Evolutionary conservation across 768 basidiomycete species (phyloP), one percentile per base, ranked within the genome.

Genomic region (Russula griseocarnosa): DNA sequence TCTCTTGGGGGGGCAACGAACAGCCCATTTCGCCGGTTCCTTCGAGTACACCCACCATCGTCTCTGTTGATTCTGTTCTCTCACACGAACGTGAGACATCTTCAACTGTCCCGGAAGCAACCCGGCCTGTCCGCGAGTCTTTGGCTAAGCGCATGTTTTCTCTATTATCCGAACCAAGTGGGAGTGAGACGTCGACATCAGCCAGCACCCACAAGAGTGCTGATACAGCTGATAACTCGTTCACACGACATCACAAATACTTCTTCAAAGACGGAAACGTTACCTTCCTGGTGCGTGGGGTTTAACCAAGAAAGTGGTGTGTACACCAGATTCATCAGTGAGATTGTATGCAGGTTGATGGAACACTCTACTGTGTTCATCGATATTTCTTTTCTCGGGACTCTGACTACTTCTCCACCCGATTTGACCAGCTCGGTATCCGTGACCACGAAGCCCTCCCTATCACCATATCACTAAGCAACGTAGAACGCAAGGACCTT

Each of bases 181-280:
- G 13, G 56, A 7, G 11, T 20, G 3, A 5, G 14, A 55, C 44
- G 20, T 28, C 49, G 4, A 36, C 14, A 30, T 11, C 28, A 26
- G 9, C 13, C 26, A 7, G 38, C 14, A 38, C 38, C 4, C 16
- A 51, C 13, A 10, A 16, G 44, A n/a, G n/a, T n/a, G 44, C n/a
- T 11, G 44, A 46, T 46, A 11, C n/a, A 50, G 1, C 18, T n/a
- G 63, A 60, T 4, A 40, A 44, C n/a, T 50, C 60, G 3, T 64
- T 61, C 18, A 13, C 46, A 13, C 42, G 16, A n/a, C 64, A 67
- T 40, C 30, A 47, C n/a, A 51, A 7, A 22, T 67, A 47, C 20
- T 62, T 44, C n/a, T 66, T 67, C 46, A 44, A 52, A 11, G 67
- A 66, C 42, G 64, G 67, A 24, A 67, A 66, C 30, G 26, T 67